Evolutionary conservation across 768 basidiomycete genomes (phyloP).

Genomic region (Trametes cinnabarina): DNA sequence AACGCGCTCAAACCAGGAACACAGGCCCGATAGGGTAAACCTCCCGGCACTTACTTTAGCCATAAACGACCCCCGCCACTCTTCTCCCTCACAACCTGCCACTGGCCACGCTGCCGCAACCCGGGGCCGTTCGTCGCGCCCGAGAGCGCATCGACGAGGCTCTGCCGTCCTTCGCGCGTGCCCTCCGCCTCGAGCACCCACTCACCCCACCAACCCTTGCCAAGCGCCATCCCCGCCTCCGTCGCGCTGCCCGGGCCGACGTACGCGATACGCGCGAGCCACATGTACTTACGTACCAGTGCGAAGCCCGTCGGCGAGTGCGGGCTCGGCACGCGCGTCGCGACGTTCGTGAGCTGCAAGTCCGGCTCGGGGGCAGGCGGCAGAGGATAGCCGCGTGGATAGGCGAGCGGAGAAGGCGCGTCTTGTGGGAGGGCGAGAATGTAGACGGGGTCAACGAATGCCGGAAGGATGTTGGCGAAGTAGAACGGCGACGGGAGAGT

Average conservation of each 20-base stretch:
- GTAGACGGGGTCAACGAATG: slow-evolving; percentile 30
- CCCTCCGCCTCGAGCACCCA: slow-evolving; percentile 83
- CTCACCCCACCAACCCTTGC: slow-evolving; percentile 72
- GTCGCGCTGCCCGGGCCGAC: slow-evolving; percentile 27
- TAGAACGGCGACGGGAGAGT: slow-evolving; percentile 74
- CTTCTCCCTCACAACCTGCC: slow-evolving; percentile 65
- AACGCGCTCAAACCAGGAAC: background rate
- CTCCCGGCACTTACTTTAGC: slow-evolving; percentile 49
- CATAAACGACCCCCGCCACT: slow-evolving; percentile 58
- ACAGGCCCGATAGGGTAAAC: slow-evolving; percentile 17
- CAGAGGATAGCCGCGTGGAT: background rate
- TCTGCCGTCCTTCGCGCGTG: slow-evolving; percentile 60
- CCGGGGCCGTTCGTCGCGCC: slow-evolving; percentile 33
- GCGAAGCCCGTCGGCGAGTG: slow-evolving; percentile 60
- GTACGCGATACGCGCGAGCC: slow-evolving; percentile 56
- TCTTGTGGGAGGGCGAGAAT: slow-evolving; percentile 32
- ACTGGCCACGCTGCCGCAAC: slow-evolving; percentile 28
- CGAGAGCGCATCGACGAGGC: slow-evolving; percentile 54
- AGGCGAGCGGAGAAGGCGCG: slow-evolving; percentile 23
- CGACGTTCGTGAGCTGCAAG: slow-evolving; percentile 46
- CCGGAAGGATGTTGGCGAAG: slow-evolving; percentile 63
- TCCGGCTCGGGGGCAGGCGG: slow-evolving; percentile 25
- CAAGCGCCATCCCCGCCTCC: slow-evolving; percentile 38
- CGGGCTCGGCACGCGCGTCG: slow-evolving; percentile 54
- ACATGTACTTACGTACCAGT: slow-evolving; percentile 59